These are phyloP conservation scores for Ochromonas danica DNA, from an alignment of 108 stramenopile genomes.

Conservation along the genomic window DNA sequence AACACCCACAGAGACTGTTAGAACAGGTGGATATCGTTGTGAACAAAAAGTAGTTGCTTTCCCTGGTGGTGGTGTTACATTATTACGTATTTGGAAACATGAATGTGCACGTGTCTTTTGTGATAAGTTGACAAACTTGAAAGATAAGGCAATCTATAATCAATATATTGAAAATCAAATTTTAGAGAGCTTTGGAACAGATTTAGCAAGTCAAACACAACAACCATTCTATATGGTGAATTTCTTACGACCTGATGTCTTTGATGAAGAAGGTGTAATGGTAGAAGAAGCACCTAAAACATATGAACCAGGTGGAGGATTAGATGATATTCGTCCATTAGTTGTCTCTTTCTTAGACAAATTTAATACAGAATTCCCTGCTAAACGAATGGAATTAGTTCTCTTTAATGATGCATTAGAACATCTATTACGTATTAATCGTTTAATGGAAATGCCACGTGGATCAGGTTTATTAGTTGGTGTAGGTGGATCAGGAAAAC, in stretches of 20 bases:
- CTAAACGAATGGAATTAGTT: constrained; percentile 78
- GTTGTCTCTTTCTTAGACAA: constrained; percentile 69
- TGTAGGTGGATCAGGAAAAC: constrained; percentile 85
- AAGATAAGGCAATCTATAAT: constrained; percentile 73
- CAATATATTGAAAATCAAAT: constrained; percentile 61
- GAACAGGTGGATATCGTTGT: constrained; percentile 57
- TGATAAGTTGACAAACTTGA: constrained; percentile 76
- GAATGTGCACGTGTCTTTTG: constrained; percentile 79
- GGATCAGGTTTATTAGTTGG: constrained; percentile 80
- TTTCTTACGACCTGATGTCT: constrained; percentile 77
- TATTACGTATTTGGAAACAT: constrained; percentile 75
- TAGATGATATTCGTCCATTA: constrained; percentile 68
- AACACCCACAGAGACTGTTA: constrained; percentile 72
- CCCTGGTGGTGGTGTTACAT: constrained; percentile 47
- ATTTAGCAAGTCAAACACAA: background rate
- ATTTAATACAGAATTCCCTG: constrained; percentile 75
- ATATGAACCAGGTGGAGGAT: constrained; percentile 77
- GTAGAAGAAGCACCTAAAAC: constrained; percentile 78
- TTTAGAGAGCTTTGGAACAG: constrained; percentile 54
- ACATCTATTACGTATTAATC: constrained; percentile 73
- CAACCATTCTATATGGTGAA: constrained; percentile 75
- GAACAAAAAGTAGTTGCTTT: constrained; percentile 22
- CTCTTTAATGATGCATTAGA: constrained; percentile 84
- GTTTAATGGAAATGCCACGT: constrained; percentile 80
- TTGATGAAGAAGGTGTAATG: constrained; percentile 74